Conservation (phyloP, 2,329 filamentous ascomycete genomes). For the Exophiala dermatitidis region DNA sequence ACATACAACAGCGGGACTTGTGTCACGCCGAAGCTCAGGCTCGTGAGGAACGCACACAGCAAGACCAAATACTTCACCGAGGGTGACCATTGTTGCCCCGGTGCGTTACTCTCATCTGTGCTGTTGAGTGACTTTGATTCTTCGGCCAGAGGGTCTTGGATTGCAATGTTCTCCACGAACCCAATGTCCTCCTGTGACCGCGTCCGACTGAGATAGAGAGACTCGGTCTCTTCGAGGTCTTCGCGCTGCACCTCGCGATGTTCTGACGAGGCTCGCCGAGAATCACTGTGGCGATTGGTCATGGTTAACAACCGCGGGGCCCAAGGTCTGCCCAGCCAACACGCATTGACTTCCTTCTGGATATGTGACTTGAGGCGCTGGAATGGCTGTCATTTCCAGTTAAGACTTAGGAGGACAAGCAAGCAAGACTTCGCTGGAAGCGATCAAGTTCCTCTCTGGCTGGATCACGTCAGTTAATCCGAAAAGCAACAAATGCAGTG, state of each 20-base stretch:
- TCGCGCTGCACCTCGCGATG: not conserved
- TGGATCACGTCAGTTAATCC: not conserved
- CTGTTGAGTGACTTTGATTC: constrained; percentile 4
- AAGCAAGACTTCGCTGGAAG: not conserved
- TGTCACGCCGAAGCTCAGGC: constrained; percentile 44
- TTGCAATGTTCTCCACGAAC: constrained; percentile 17
- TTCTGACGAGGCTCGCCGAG: constrained; percentile 1
- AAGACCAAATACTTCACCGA: constrained; percentile 31
- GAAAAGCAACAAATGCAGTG: not conserved
- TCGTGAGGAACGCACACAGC: constrained; percentile 55
- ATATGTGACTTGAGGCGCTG: not conserved
- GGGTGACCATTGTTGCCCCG: constrained; percentile 10
- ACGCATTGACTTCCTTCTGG: not conserved
- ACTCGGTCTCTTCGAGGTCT: constrained; percentile 12
- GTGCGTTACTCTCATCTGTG: not conserved
- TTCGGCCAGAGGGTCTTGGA: constrained; percentile 16
- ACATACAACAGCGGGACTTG: constrained; percentile 54
- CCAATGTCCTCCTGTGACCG: constrained; percentile 18
- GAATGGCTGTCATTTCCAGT: not conserved
- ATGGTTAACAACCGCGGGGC: not conserved
- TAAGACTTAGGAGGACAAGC: not conserved
- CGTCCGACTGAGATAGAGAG: constrained; percentile 19
- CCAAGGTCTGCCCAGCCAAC: not conserved
- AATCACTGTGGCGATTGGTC: not conserved
- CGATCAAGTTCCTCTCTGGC: not conserved